Percentiles rank a stretch among this genome's conserved stretches.
Conservation (phyloP, 2,329 filamentous ascomycete genomes). For the Verticillium tricorpus region DNA sequence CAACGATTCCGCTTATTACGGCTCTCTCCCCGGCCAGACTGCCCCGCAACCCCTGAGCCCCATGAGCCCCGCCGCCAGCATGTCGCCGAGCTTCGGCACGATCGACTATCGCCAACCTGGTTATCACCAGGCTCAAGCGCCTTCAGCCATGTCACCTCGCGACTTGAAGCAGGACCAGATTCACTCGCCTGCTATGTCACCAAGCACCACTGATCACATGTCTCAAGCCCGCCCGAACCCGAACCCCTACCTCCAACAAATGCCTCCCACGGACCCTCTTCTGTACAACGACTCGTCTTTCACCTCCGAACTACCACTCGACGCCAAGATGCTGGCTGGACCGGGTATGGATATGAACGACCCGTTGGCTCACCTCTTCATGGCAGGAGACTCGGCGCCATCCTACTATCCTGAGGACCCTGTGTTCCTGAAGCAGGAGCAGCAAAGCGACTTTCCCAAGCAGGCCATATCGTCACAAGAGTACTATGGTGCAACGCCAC, state of each 20-base stretch:
- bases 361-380: slow-evolving; percentile 11
- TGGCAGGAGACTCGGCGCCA: background rate
- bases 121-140: slow-evolving; percentile 3
- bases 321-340: slow-evolving; percentile 35
- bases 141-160: slow-evolving; percentile 15
- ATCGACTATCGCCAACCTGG: slow-evolving; percentile 16
- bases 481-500: background rate
- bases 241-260: slow-evolving; percentile 18
- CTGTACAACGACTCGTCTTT: slow-evolving; percentile 29
- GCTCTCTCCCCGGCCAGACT: slow-evolving; percentile 2
- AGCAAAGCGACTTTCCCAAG: background rate
- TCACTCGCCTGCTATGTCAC: slow-evolving; percentile 16
- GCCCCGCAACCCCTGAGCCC: background rate
- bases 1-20: slow-evolving; percentile 9
- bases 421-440: background rate
- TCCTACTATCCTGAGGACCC: background rate
- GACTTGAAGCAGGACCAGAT: slow-evolving; percentile 4
- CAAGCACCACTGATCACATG: slow-evolving; percentile 20
- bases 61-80: background rate
- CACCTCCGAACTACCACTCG: slow-evolving; percentile 35
- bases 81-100: slow-evolving; percentile 5
- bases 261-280: slow-evolving; percentile 14
- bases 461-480: background rate
- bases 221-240: slow-evolving; percentile 15
- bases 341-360: slow-evolving; percentile 25